A percentile compares a stretch with the other conserved stretches of the same genome.
phyloP scores from a whole-genome alignment of 257 asterid species.

The Buddleja alternifolia region DNA sequence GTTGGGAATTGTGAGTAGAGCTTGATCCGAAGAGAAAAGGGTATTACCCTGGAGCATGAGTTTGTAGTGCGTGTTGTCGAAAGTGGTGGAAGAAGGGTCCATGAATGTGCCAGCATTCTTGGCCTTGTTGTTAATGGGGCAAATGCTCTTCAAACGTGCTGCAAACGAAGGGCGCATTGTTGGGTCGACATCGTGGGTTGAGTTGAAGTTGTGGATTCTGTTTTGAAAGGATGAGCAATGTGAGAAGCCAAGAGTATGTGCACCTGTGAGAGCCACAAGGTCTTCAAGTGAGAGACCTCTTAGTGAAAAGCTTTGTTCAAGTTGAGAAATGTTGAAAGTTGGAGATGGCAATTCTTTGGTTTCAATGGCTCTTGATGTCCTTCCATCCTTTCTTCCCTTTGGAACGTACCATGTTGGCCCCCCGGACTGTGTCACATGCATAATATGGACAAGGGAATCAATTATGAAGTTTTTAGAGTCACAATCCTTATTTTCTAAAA shows the following conservation, averaged over 20 bases:
- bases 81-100: constrained; percentile 74
- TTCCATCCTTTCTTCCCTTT: constrained; percentile 83
- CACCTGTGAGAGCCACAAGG: constrained; percentile 81
- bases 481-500: too few relatives aligned
- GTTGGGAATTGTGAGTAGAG: constrained; percentile 55
- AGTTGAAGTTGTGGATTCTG: constrained; percentile 67
- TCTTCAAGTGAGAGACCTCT: constrained; percentile 71
- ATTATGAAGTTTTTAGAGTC: too few relatives aligned
- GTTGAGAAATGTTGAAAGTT: constrained; percentile 58
- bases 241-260: constrained; percentile 81
- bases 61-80: constrained; percentile 76
- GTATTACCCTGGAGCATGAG: constrained; percentile 53
- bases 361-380: constrained; percentile 71
- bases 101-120: constrained; percentile 65
- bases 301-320: constrained; percentile 57
- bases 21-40: constrained; percentile 74
- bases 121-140: constrained; percentile 52
- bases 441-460: too few relatives aligned
- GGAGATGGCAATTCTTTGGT: constrained; percentile 68
- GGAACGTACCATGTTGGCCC: constrained; percentile 81
- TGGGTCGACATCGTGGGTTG: constrained; percentile 76
- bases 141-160: constrained; percentile 45
- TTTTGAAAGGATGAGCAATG: constrained; percentile 76
- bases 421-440: constrained; percentile 59
- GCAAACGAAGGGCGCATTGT: constrained; percentile 67